Evolutionary conservation across 352 stramenopile species (phyloP).

Genomic region (Thalassiosira allenii): DNA sequence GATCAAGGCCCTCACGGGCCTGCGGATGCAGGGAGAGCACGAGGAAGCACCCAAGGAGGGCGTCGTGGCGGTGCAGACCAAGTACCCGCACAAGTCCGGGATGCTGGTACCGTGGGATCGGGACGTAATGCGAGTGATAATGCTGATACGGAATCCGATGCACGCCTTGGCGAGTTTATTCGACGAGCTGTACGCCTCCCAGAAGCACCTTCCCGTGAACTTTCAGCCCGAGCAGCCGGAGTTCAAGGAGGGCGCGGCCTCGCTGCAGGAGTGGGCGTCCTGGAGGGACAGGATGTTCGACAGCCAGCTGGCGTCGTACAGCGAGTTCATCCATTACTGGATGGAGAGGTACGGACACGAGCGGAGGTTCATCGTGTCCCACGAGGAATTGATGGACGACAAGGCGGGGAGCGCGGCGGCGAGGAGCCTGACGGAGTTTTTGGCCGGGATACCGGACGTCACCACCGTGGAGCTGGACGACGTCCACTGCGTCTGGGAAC

Average conservation of each 20-base stretch:
- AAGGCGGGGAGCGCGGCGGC: neutral
- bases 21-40: slow-evolving; percentile 6
- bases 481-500: slow-evolving; percentile 23
- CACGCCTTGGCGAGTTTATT: slow-evolving; percentile 26
- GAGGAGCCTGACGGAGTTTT: slow-evolving; percentile 17
- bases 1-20: slow-evolving; percentile 19
- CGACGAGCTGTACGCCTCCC: slow-evolving; percentile 34
- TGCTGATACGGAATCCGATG: slow-evolving; percentile 47
- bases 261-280: slow-evolving; percentile 18
- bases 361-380: slow-evolving; percentile 11
- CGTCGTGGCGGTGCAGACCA: slow-evolving; percentile 29
- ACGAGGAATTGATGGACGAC: slow-evolving; percentile 27
- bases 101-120: slow-evolving; percentile 15
- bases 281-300: slow-evolving; percentile 33
- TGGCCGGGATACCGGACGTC: slow-evolving; percentile 5
- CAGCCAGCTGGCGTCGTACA: slow-evolving; percentile 1
- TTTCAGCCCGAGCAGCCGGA: neutral
- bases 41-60: neutral
- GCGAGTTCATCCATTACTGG: slow-evolving; percentile 31
- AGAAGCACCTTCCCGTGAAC: slow-evolving; percentile 17
- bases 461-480: slow-evolving; percentile 7
- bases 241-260: slow-evolving; percentile 3
- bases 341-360: slow-evolving; percentile 4
- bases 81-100: slow-evolving; percentile 19
- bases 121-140: slow-evolving; percentile 11